These are phyloP conservation scores for Chaetomiaceae sp. DNA, from an alignment of 2,329 filamentous ascomycete species.

Conservation along the genomic window DNA sequence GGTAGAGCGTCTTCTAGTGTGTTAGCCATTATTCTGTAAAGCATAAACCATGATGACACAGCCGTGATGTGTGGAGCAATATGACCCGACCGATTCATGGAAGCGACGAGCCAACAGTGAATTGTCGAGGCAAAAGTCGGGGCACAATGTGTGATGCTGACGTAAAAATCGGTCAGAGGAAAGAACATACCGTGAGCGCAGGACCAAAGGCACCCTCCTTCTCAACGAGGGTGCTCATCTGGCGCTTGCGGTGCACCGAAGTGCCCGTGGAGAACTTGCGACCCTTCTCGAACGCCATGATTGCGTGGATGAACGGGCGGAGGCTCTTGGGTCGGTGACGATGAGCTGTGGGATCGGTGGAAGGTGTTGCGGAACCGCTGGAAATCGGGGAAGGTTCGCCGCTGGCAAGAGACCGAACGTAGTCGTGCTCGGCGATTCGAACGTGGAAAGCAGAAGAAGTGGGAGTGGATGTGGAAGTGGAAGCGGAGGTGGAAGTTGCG, in stretches of 20 bases:
- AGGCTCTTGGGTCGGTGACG: slow-evolving; percentile 10
- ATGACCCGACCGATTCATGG: too few relatives aligned
- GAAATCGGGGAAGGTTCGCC: slow-evolving; percentile 7
- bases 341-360: not conserved
- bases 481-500: not conserved
- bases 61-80: too few relatives aligned
- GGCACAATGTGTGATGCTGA: too few relatives aligned
- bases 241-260: slow-evolving; percentile 40
- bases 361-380: slow-evolving; percentile 8
- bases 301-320: slow-evolving; percentile 18
- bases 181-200: slow-evolving; percentile 37
- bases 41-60: too few relatives aligned
- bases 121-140: not conserved
- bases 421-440: too few relatives aligned
- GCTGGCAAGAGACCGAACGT: slow-evolving; percentile 9
- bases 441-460: too few relatives aligned
- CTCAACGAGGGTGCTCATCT: slow-evolving; percentile 41
- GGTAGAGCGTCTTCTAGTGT: slow-evolving; percentile 47
- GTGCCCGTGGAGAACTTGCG: slow-evolving; percentile 41
- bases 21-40: too few relatives aligned
- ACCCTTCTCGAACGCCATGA: slow-evolving; percentile 26
- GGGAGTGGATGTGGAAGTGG: not conserved
- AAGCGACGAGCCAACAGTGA: not conserved
- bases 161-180: not conserved
- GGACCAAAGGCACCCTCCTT: slow-evolving; percentile 39